Evolutionary conservation across 2,329 filamentous ascomycete genomes (phyloP).

Genomic region (Dothistroma septosporum): DNA sequence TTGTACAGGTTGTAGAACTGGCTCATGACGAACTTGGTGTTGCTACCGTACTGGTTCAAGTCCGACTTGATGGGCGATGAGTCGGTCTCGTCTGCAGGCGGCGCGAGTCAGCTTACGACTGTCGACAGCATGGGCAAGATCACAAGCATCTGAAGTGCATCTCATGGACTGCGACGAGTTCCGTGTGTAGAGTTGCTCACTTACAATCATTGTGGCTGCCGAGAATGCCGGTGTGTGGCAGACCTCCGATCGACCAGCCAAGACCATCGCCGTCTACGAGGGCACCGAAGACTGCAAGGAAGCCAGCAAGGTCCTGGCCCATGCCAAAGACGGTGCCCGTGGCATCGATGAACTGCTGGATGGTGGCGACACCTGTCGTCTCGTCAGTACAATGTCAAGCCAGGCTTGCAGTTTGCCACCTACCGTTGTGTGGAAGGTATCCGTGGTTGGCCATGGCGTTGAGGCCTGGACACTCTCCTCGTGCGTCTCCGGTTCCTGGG

Average conservation of each 20-base stretch:
- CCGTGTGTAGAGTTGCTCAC: background rate
- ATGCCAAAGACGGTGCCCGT: constrained; percentile 32
- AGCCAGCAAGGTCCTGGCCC: constrained; percentile 23
- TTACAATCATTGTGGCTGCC: constrained; percentile 33
- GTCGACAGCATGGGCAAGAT: too few species aligned
- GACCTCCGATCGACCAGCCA: constrained; percentile 20
- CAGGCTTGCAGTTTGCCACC: constrained; percentile 1
- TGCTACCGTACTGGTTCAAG: constrained; percentile 29
- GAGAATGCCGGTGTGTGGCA: constrained; percentile 19
- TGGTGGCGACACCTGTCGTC: constrained; percentile 26
- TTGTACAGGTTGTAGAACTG: constrained; percentile 28
- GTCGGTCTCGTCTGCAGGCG: constrained; percentile 30
- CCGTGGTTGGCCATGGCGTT: constrained; percentile 16
- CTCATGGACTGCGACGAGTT: background rate
- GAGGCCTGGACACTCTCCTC: constrained; percentile 24
- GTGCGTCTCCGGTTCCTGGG: constrained; percentile 25
- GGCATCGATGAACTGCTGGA: constrained; percentile 33
- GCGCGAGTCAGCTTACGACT: background rate
- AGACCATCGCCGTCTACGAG: constrained; percentile 21
- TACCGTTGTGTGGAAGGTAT: constrained; percentile 29
- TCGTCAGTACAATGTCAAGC: constrained; percentile 28
- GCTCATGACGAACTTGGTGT: constrained; percentile 16
- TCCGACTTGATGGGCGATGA: constrained; percentile 34
- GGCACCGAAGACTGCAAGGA: constrained; percentile 21
- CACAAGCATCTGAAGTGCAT: too few species aligned